Evolutionary conservation across 2,329 filamentous ascomycete genomes (phyloP), one percentile per base, ranked within the genome.

Genomic region (Colletotrichum incanum): DNA sequence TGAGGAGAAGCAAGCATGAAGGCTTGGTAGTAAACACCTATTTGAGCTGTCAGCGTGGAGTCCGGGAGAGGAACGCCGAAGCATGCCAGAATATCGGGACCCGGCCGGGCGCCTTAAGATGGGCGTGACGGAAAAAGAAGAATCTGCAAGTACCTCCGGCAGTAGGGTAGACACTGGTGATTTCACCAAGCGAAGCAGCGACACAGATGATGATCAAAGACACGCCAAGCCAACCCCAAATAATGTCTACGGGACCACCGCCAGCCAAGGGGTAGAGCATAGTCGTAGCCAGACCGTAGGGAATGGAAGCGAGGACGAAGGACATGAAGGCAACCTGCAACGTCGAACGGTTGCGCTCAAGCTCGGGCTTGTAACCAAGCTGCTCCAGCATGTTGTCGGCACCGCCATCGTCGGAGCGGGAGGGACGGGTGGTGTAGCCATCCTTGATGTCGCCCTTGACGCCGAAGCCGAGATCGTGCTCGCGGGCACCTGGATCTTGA

Each of bases 121-220:
- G 31, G 34, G 28, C 14, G 26, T 28, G n/a, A 59, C 50, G 65
- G 65, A 56, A 7, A 49, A 50, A 16, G n/a, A 11, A 67, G 16
- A 74, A 64, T 56, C 52, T 26, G 28, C 41, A 76, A 76, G 75
- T 81, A 79, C 92, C 93, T 77, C 92, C 92, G 62, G 91, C 91
- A n/a, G 92, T 94, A 28, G 93, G 93, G 77, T 93, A 94, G 49
- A 93, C 90, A 76, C 90, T 92, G 71, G 92, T 93, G 78, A 94
- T 93, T 82, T 94, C 93, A 75, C 91, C 91, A 39, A 94, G 86
- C 26, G 91, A 93, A 3, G 88, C 84, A 39, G 93, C 92, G 41
- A 94, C 91, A 79, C 91, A 93, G 76, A 93, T 81, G 76, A 93
- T 92, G 80, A 94, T 92, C 70, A 88, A 74, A n/a, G 90, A 93